A percentile compares a stretch with the other conserved stretches of the same genome.
Evolutionary conservation across 345 rosid species (phyloP).

Genomic region (Syzygium grande): DNA sequence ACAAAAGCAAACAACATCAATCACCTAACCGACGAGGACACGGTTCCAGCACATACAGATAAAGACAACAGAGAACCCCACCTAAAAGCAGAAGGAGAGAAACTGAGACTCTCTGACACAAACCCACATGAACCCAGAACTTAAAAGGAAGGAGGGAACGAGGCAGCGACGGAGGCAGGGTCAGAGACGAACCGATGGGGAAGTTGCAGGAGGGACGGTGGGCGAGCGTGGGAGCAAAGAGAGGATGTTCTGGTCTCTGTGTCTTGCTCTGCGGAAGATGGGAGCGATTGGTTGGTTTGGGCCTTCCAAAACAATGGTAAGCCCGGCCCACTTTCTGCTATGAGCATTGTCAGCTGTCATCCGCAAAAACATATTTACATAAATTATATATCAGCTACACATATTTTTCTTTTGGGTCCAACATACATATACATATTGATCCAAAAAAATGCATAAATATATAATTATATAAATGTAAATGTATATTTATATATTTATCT

Average conservation of each 20-base stretch:
- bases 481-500: no score
- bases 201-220: background rate
- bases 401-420: background rate
- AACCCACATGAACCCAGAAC: background rate
- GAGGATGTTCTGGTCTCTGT: background rate
- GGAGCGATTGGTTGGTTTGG: background rate
- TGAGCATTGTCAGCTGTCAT: background rate
- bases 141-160: background rate
- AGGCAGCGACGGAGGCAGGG: no score
- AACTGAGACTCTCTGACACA: background rate
- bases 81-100: background rate
- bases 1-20: background rate
- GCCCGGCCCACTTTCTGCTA: background rate
- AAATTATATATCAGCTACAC: background rate
- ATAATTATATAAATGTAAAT: background rate
- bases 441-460: no score
- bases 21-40: background rate
- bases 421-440: no score
- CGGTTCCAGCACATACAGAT: background rate
- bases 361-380: background rate
- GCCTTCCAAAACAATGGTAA: background rate
- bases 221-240: background rate
- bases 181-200: no score
- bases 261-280: background rate
- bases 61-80: background rate